Evolutionary conservation across 257 asterid genomes (phyloP), one percentile per base, ranked within the genome.

Genomic region (Sherardia arvensis): DNA sequence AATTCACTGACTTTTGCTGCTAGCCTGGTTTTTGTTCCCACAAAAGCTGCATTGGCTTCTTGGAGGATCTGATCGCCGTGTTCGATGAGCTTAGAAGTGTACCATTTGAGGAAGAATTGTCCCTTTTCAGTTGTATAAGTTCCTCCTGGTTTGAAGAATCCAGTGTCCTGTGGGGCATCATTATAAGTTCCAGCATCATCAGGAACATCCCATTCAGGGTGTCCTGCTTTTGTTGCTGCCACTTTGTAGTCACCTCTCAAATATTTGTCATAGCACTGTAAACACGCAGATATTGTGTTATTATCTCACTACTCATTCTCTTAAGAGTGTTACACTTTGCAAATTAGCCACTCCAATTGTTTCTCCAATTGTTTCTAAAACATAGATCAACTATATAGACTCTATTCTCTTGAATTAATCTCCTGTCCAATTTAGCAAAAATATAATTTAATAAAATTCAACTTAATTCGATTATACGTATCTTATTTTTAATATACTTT

Each of bases 181-280:
- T 74, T 78, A 53, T 63, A 78, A 17, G 74, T 64, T 74, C 79
- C 79, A 30, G 82, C 79, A 64, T 78, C 72, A 54, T 74, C 64
- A 28, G 82, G 82, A 2, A 78, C 53, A 45, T 74, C 72, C 75
- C 79, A 78, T 23, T 78, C 68, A 4, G 68, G 76, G 63, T 74
- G 68, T 64, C 53, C 74, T n/a, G 57, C 57, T 32, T 32, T 55
- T 53, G n/a, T 61, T 32, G 70, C 77, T 15, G 69, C 73, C 62
- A 53, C 61, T 51, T 59, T 74, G 54, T 74, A 78, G 11, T 70
- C 77, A 17, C 54, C 65, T 47, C 28, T 64, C 64, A 78, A 22
- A 30, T 78, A 64, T 71, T 78, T 64, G 67, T 78, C 79, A n/a
- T 78, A 78, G 67, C 82, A 74, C 79, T 78, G 59, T 68, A 74